phyloP scores from a whole-genome alignment of 495 filamentous ascomycete genomes.

The Lindgomyces ingoldianus region DNA sequence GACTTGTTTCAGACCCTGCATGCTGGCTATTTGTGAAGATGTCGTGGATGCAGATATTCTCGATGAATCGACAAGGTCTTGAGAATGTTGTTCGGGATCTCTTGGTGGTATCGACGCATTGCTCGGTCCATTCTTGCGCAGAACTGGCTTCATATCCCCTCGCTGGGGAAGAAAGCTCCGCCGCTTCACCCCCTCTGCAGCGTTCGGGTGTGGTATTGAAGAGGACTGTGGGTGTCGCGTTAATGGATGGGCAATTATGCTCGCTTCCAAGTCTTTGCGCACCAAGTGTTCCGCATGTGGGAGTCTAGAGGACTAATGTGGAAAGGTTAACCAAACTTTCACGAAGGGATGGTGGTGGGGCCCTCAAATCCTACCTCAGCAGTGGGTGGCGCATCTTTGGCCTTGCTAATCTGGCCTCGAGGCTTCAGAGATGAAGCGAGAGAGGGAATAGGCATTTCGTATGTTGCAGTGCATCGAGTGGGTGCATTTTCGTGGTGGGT shows the following conservation, averaged over 20 bases:
- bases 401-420: slow-evolving; percentile 2
- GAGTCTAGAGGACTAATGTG: slow-evolving; percentile 13
- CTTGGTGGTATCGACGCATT: neutral
- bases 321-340: neutral
- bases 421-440: slow-evolving; percentile 22
- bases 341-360: neutral
- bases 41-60: neutral
- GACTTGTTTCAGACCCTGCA: neutral
- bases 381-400: slow-evolving; percentile 5
- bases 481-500: neutral
- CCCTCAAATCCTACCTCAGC: slow-evolving; percentile 10
- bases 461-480: neutral
- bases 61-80: too few species aligned
- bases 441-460: slow-evolving; percentile 31
- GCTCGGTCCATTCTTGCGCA: neutral
- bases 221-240: slow-evolving; percentile 12
- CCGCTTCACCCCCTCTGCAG: slow-evolving; percentile 15
- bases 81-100: neutral
- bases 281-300: neutral
- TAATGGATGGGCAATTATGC: neutral
- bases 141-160: slow-evolving; percentile 7
- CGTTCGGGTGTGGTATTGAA: neutral
- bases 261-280: neutral
- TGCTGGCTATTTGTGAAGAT: neutral
- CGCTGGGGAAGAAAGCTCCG: slow-evolving; percentile 34